These are phyloP conservation scores for Fusarium gaditjirri DNA, from an alignment of 2,329 filamentous ascomycete species.

Conservation along the genomic window DNA sequence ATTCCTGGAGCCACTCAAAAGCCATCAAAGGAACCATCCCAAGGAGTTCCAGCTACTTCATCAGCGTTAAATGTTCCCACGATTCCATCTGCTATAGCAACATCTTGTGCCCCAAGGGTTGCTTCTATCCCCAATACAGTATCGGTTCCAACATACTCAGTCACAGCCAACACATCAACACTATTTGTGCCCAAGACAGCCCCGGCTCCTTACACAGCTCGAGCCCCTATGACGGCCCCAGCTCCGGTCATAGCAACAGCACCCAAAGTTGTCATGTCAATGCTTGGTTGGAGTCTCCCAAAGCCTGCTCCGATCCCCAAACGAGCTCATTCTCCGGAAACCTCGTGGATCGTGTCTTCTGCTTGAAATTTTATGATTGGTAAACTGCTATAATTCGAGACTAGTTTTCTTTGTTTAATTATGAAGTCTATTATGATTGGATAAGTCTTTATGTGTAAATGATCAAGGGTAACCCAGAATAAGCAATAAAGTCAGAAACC, in stretches of 20 bases:
- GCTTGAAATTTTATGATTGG: neutral
- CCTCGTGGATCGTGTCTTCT: conserved; percentile 9
- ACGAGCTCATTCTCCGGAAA: conserved; percentile 8
- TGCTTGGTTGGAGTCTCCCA: conserved; percentile 10
- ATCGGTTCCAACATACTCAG: neutral
- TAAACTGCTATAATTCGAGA: accelerated
- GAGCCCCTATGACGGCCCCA: conserved; percentile 13
- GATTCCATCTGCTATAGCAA: neutral
- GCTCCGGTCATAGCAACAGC: conserved; percentile 15
- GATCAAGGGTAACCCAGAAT: neutral
- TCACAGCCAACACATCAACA: neutral
- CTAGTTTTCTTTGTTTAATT: neutral
- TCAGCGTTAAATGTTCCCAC: neutral
- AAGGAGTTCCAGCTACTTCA: neutral
- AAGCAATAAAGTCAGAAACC: neutral
- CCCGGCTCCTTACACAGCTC: conserved; percentile 10
- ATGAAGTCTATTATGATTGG: neutral
- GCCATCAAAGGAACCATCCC: neutral
- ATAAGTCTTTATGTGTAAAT: neutral
- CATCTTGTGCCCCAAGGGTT: neutral
- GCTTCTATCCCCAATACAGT: neutral
- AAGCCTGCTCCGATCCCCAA: conserved; percentile 19
- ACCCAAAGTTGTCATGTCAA: conserved; percentile 23
- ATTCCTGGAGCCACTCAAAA: neutral
- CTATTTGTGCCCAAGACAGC: conserved; percentile 11